A percentile compares a stretch with the other conserved stretches of the same genome.
Conservation (phyloP, 2,329 filamentous ascomycete genomes). For the Aspergillus ibericus region DNA sequence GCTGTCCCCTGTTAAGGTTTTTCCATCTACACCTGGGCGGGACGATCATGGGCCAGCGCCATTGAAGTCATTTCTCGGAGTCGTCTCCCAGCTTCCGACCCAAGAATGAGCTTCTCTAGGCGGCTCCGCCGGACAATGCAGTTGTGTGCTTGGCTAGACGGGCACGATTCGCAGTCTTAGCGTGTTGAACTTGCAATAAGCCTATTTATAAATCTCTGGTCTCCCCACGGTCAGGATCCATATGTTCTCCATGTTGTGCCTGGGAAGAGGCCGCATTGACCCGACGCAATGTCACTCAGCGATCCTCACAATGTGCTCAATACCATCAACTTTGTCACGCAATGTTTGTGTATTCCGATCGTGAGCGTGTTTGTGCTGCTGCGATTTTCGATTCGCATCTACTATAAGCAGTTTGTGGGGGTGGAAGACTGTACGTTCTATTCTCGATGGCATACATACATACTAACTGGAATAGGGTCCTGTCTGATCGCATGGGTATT, state of each 20-base stretch:
- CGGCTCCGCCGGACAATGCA: not conserved
- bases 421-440: constrained; percentile 37
- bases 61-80: constrained; percentile 1
- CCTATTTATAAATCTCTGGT: constrained; percentile 1
- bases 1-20: constrained; percentile 2
- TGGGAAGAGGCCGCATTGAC: not conserved
- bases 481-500: constrained; percentile 26
- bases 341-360: constrained; percentile 39
- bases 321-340: constrained; percentile 37
- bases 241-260: not conserved
- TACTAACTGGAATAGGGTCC: constrained; percentile 5
- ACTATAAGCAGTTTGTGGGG: constrained; percentile 31
- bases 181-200: not conserved
- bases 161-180: not conserved
- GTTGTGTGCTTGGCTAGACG: not conserved
- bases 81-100: constrained; percentile 1
- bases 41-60: not conserved
- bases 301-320: constrained; percentile 29
- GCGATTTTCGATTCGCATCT: constrained; percentile 32
- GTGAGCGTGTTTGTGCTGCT: constrained; percentile 32
- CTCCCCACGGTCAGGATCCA: not conserved
- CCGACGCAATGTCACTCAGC: constrained; percentile 16
- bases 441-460: not conserved
- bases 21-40: not conserved
- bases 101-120: constrained; percentile 3